Base-by-base conservation (phyloP, 1,284 basidiomycete genomes). In the Cutaneotrichosporon dermatis region DNA sequence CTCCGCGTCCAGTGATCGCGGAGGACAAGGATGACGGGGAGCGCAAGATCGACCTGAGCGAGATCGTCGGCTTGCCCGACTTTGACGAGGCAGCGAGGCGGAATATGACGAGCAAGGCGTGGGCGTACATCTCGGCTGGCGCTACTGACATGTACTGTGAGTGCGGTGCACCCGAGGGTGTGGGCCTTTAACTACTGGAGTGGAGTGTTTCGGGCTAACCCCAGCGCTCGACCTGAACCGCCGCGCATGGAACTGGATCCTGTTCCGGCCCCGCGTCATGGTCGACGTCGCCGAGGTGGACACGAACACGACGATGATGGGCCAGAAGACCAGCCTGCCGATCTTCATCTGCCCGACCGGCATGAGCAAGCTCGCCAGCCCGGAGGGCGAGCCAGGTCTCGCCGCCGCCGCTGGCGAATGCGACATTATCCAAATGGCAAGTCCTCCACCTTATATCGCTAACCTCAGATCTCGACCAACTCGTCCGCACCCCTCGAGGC, bases 321-420 rank as follows among this genome's bases (percentile, higher is more conserved):
- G 76, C 9, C 68, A 74, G 12, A 55, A 66, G 44, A 73, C 71
- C 11, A 65, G 63, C 11, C 49, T 77, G 15, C 78, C 78, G 15
- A 66, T 79, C 59, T 78, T 77, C 68, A 75, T 79, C 60, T 72
- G 67, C 7, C 77, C 78, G 4, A 72, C 75, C n/a, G 77, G 76
- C 8, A 79, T 79, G 77, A 74, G 74, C 13, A 75, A 72, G 45
- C 68, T 79, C 4, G 74, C 73, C 7, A 73, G 78, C 62, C 69
- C 75, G 0, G 69, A 73, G 15, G 78, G 75, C 7, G 75, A 79
- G 62, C 66, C 71, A 25, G 65, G 74, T 0, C 62, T 79, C 10
- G 72, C 76, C 2, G 62, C 67, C 39, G 77, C 67, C 0, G 77
- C 78, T 0, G 76, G 74, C 1, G 63, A 74, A 36, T 66, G 71